Evolutionary conservation across 805 yeast species (phyloP), one percentile per base, ranked within the genome.

Genomic region (Spathaspora gorwiae): DNA sequence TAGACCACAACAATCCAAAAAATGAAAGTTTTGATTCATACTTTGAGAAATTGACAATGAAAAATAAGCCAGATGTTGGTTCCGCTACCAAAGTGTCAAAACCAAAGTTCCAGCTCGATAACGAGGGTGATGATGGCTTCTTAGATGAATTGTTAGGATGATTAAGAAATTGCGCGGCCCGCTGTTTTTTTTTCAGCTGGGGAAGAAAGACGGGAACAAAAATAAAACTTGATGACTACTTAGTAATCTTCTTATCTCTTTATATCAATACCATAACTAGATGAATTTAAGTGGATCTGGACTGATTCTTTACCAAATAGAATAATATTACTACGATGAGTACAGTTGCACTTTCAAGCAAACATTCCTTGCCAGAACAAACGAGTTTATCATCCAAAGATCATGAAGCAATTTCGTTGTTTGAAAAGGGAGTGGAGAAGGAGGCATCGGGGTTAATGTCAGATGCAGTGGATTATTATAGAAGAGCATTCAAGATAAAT

Each of bases 391-490:
- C 49, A 8, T 52, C 49, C 5, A 30, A 37, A 10, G 63, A 61
- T 30, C 32, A 46, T 39, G 65, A 67, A 39, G 95, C 96, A 2
- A 65, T 88, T 36, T 72, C 70, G 42, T 65, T 78, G 19, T 89
- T 87, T 68, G 89, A 84, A 53, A 62, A 72, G 42, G 97, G 89
- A 2, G 78, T 83, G 0, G 79, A 75, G 40, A 83, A 83, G 56
- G 97, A 90, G 62, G 68, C 76, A 31, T 76, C 72, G 41, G 96
- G 96, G 0, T 70, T 80, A 49, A 74, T 89, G 79, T 75, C 87
- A n/a, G 96, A 89, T 55, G 96, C 96, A 1, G 80, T 87, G 26
- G 77, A 70, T 40, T 75, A 66, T 51, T 90, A 90, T 62, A 70
- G 95, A 49, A 72, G 75, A 50, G 96, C 97, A 2, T 76, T 82